phyloP scores from a whole-genome alignment of 768 basidiomycete genomes.

The Hypsizygus marmoreus region DNA sequence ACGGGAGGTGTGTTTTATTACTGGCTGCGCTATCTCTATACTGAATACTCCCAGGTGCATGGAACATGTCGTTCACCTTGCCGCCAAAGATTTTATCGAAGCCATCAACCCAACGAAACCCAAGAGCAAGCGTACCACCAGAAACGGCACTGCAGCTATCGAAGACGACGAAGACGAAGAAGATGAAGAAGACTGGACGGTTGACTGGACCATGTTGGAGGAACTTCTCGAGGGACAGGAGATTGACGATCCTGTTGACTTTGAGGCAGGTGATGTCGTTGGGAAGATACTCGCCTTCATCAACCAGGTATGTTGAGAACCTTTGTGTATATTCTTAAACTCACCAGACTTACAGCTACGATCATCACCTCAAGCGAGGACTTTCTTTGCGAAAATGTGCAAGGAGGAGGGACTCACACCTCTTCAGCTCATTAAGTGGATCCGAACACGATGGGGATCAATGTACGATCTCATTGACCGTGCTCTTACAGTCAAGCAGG shows the following conservation, averaged over 20 bases:
- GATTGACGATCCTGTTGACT: slow-evolving; percentile 15
- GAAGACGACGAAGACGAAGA: slow-evolving; percentile 15
- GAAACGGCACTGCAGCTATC: slow-evolving; percentile 4
- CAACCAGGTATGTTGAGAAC: slow-evolving; percentile 23
- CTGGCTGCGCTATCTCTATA: neutral
- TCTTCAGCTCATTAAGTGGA: slow-evolving; percentile 28
- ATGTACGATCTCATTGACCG: slow-evolving; percentile 24
- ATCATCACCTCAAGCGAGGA: slow-evolving; percentile 25
- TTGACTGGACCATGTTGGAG: slow-evolving; percentile 10
- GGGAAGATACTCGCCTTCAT: slow-evolving; percentile 25
- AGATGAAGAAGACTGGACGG: slow-evolving; percentile 11
- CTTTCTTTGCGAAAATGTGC: slow-evolving; percentile 22
- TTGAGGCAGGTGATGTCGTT: slow-evolving; percentile 19
- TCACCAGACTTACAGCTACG: slow-evolving; percentile 18
- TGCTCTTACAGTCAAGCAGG: slow-evolving; percentile 6
- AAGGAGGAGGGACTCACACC: slow-evolving; percentile 15
- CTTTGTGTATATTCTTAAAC: slow-evolving; percentile 2
- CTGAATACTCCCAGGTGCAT: slow-evolving; percentile 26
- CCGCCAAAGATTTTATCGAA: slow-evolving; percentile 27
- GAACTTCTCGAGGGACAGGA: slow-evolving; percentile 13
- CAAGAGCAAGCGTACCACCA: slow-evolving; percentile 6
- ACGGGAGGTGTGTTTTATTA: slow-evolving; percentile 18
- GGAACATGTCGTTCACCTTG: slow-evolving; percentile 33
- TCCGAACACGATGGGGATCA: slow-evolving; percentile 30
- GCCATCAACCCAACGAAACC: slow-evolving; percentile 18